Percentiles rank a stretch among this genome's conserved stretches.
These are phyloP conservation scores for Tephrocybe sp. DNA, from an alignment of 768 basidiomycete species.

Conservation along the genomic window DNA sequence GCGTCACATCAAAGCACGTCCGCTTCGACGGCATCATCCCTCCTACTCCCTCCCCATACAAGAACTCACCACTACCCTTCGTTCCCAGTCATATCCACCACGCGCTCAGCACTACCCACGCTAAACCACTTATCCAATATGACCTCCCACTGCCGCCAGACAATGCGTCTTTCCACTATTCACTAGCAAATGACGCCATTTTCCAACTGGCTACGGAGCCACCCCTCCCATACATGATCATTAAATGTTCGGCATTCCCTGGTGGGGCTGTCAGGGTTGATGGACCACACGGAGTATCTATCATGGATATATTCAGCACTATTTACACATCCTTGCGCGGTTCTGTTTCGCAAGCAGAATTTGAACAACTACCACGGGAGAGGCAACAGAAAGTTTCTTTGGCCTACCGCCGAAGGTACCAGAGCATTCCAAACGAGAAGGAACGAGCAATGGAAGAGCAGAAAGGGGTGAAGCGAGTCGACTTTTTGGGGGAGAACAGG, in stretches of 20 bases:
- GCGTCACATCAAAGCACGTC: slow-evolving; percentile 27
- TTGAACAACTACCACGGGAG: slow-evolving; percentile 27
- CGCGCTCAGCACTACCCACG: slow-evolving; percentile 9
- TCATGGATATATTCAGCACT: slow-evolving; percentile 45
- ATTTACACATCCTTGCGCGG: slow-evolving; percentile 43
- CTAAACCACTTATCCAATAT: slow-evolving; percentile 4
- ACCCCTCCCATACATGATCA: slow-evolving; percentile 26
- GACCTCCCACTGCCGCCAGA: slow-evolving; percentile 14
- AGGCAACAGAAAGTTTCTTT: slow-evolving; percentile 30
- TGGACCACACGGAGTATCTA: slow-evolving; percentile 25
- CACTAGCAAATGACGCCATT: slow-evolving; percentile 22
- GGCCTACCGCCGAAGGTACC: slow-evolving; percentile 42
- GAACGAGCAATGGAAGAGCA: slow-evolving; percentile 34
- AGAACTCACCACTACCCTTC: slow-evolving; percentile 14
- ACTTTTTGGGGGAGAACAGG: slow-evolving; percentile 43
- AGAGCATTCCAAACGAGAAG: slow-evolving; percentile 26
- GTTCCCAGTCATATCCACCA: slow-evolving; percentile 13
- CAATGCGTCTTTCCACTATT: slow-evolving; percentile 8
- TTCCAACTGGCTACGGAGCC: slow-evolving; percentile 34
- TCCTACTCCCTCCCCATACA: slow-evolving; percentile 14
- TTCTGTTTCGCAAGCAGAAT: slow-evolving; percentile 38
- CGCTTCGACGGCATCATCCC: slow-evolving; percentile 20
- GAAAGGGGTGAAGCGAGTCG: slow-evolving; percentile 52
- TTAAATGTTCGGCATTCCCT: slow-evolving; percentile 28
- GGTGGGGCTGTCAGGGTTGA: slow-evolving; percentile 31